Evolutionary conservation across 2,329 filamentous ascomycete genomes (phyloP).

Genomic region (Xylariaceae sp.): DNA sequence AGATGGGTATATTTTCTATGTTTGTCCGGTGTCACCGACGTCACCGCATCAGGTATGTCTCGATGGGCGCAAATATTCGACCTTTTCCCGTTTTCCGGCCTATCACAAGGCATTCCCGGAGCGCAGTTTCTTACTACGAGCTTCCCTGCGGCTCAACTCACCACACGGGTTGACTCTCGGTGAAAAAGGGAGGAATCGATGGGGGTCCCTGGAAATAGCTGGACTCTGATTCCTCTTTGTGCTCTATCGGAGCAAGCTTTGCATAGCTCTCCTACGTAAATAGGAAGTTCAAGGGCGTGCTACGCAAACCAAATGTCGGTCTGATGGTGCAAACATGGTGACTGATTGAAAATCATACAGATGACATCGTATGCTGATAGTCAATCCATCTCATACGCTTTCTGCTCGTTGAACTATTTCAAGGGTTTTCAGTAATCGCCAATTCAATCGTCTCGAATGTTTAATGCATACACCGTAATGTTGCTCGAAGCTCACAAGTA

Average conservation of each 20-base stretch:
- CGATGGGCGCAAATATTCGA: background rate
- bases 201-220: background rate
- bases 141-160: background rate
- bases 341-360: background rate
- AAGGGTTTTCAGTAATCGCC: background rate
- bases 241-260: background rate
- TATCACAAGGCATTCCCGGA: background rate
- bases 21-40: background rate
- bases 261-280: background rate
- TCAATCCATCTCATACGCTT: background rate
- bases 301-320: background rate
- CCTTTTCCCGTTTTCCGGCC: background rate
- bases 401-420: background rate
- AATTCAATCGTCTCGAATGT: background rate
- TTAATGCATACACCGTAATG: constrained; percentile 7
- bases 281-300: background rate
- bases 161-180: background rate
- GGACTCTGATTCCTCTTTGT: background rate
- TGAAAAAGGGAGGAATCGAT: background rate
- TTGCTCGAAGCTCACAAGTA: background rate
- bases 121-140: background rate
- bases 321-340: background rate
- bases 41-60: constrained; percentile 1
- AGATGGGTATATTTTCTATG: background rate
- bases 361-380: background rate